Evolutionary conservation across 208 protist species (phyloP).

Genomic region (Willaertia magna): DNA sequence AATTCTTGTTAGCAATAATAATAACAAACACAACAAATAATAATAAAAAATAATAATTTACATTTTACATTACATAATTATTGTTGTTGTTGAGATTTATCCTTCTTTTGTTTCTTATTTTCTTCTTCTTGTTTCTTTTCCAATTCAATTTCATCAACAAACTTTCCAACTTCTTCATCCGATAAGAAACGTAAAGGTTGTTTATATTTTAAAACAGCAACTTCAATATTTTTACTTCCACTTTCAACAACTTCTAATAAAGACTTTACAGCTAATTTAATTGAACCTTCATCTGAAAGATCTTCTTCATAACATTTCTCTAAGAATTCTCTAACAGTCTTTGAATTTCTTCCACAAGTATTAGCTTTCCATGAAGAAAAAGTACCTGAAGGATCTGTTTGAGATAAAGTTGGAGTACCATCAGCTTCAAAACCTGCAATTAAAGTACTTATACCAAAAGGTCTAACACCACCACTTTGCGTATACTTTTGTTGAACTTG

Average conservation of each 20-base stretch:
- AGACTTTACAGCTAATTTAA: slow-evolving; percentile 91
- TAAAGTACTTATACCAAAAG: slow-evolving; percentile 98
- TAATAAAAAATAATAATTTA: background rate
- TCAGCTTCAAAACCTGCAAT: slow-evolving; percentile 95
- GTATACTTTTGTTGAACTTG: slow-evolving; percentile 93
- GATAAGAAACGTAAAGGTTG: background rate
- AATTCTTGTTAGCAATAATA: background rate
- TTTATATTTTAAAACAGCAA: slow-evolving; percentile 38
- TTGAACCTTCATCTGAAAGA: slow-evolving; percentile 67
- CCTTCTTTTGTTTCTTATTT: slow-evolving; percentile 1
- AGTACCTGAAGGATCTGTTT: slow-evolving; percentile 79
- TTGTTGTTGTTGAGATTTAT: background rate
- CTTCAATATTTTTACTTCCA: slow-evolving; percentile 71
- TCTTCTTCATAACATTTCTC: slow-evolving; percentile 93
- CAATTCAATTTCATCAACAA: slow-evolving; percentile 13
- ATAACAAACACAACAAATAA: background rate
- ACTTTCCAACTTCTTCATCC: background rate
- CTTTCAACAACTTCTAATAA: slow-evolving; percentile 90
- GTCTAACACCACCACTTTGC: slow-evolving; percentile 92
- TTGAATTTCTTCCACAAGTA: slow-evolving; percentile 80
- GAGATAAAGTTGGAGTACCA: slow-evolving; percentile 76
- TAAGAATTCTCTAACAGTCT: slow-evolving; percentile 96
- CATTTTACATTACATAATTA: background rate
- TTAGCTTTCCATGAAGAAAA: slow-evolving; percentile 70
- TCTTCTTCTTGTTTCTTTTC: slow-evolving; percentile 16